Evolutionary conservation across 305 asterid species (phyloP), one percentile per base, ranked within the genome.

Genomic region (Plantago coronopus): DNA sequence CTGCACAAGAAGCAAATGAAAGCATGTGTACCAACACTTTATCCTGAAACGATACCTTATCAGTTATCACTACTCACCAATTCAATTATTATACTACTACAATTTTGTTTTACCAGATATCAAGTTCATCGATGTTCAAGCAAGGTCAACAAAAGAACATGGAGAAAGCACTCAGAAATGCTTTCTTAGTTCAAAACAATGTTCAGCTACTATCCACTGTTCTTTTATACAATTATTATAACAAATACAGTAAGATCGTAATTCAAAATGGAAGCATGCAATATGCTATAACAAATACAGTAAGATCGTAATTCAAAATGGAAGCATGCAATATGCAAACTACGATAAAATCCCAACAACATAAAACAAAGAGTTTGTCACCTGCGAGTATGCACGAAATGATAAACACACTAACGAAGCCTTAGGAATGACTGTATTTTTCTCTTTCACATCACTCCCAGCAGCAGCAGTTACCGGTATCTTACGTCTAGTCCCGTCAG

Each of bases 301-400:
- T 54, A n/a, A 5, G 37, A 17, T 54, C 59, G 6, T 27, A 43
- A 27, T 25, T 27, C 43, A 16, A 42, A 1, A 42, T 11, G 46
- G 23, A 44, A 57, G 48, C 44, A 47, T 47, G 6, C 8, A 13
- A 38, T 19, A 8, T 11, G 18, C 27, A 7, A 38, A 55, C 22
- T 3, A 14, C 8, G 21, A 18, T 38, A 62, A 21, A 53, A 37
- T 3, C 3, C 56, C 21, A 21, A 27, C 67, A 54, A 1, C 43
- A 44, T 40, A 51, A 9, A 10, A 38, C 46, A 27, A 22, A 22
- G 18, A 37, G 23, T 22, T 9, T 44, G 65, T 68, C 61, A 88
- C 98, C 91, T 68, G 82, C 2, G 95, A 82, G 80, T 70, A 77
- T 29, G 80, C 91, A 34, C 97, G 97, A 67, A 91, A 89, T 0